phyloP scores from a whole-genome alignment of 495 filamentous ascomycete genomes.

The Aspergillus panamensis region DNA sequence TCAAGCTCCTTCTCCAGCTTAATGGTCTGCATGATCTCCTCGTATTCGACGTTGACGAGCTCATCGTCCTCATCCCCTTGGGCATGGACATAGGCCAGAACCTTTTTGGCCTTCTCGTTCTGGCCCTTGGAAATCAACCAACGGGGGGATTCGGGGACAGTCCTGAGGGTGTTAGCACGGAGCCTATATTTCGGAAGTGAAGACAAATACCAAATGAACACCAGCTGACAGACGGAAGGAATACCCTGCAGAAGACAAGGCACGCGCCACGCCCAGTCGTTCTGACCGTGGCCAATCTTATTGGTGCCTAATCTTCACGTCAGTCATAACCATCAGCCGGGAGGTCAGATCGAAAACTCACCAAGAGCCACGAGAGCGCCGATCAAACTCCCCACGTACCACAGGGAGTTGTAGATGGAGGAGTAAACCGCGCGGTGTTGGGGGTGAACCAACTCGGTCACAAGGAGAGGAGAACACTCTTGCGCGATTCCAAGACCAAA shows the following conservation, averaged over 20 bases:
- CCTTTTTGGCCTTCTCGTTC: conserved; percentile 7
- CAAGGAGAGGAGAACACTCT: conserved; percentile 6
- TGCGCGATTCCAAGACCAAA: conserved; percentile 12
- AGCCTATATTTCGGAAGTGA: too few species aligned
- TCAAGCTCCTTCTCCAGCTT: conserved; percentile 8
- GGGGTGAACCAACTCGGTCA: conserved; percentile 9
- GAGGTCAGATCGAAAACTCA: too few species aligned
- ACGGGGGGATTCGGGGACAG: conserved; percentile 9
- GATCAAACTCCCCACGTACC: conserved; percentile 8
- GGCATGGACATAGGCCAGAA: conserved; percentile 11
- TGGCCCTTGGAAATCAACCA: conserved; percentile 11
- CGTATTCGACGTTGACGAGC: conserved; percentile 11
- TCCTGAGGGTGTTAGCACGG: background rate
- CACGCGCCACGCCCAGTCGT: conserved; percentile 10
- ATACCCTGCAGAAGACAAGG: conserved; percentile 5
- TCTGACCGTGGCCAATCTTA: background rate
- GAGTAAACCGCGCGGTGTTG: conserved; percentile 10
- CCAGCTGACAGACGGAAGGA: conserved; percentile 3
- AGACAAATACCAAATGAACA: conserved; percentile 8
- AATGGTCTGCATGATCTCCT: conserved; percentile 10
- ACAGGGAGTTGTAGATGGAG: conserved; percentile 12
- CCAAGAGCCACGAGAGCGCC: conserved; percentile 6
- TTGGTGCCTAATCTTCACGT: background rate
- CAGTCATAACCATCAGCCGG: too few species aligned
- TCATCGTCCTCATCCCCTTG: conserved; percentile 11